Evolutionary conservation across 352 stramenopile species (phyloP), one percentile per base, ranked within the genome.

Genomic region (Pseudoperonospora humuli): DNA sequence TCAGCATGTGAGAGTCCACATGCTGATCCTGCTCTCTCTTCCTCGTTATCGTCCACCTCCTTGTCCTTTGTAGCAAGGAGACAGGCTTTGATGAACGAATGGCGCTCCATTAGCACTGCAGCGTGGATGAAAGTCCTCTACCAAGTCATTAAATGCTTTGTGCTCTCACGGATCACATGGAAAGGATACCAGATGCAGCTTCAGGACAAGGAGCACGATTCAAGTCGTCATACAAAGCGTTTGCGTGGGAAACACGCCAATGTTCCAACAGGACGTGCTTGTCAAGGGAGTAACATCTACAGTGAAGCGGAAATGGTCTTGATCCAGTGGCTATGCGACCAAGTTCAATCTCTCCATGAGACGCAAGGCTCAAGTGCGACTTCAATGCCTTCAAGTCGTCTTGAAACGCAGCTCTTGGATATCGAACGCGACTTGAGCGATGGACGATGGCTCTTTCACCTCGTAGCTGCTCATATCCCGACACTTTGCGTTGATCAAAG

Each of bases 111-210:
- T 4, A 90, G 68, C 34, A 39, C 36, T 0, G 52, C 49, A 11
- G 75, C 83, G 2, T 97, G 86, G 87, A 86, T 93, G 57, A 78
- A 82, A 38, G 69, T 97, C 5, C 39, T 96, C 13, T 88, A 90
- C 25, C 87, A 98, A 48, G 68, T 91, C 5, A 67, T 97, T 48
- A 95, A 96, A 41, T 90, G 95, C 26, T 98, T 97, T 51, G 52
- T 97, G 24, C 56, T 98, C 1, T 84, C 76, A 20, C 70, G 91
- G 3, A 81, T 97, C 26, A 96, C 84, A 2, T 76, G 66, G 24
- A 96, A 95, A 43, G 59, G 64, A 3, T 93, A 95, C 23, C 49
- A 60, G 5, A 55, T 68, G 35, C 68, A 77, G 34, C 41, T 61
- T 26, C 40, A 61, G 10, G 19, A 33, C 1, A 34, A 48, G 2